Evolutionary conservation across 805 yeast species (phyloP).

Genomic region (Kodamaea kaohsiungensis): DNA sequence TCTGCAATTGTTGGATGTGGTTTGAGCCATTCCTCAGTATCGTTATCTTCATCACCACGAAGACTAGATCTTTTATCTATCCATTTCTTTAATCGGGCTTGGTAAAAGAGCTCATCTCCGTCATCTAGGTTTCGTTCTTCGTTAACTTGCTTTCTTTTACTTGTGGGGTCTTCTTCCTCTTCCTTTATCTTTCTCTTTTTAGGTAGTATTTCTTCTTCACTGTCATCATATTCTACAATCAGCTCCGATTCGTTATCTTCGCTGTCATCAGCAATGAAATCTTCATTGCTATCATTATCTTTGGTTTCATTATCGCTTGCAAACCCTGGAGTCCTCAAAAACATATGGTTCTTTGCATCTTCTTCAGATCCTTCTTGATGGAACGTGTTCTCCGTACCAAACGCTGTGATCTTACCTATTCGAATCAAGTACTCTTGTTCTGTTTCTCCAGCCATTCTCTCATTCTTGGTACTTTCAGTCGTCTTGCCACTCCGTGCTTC

Average conservation of each 20-base stretch:
- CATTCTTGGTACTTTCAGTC: conserved; percentile 18
- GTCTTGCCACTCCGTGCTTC: conserved; percentile 11
- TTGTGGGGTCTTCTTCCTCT: not conserved
- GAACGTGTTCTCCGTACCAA: conserved; percentile 70
- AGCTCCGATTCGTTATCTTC: conserved; percentile 13
- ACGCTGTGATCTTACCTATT: conserved; percentile 92
- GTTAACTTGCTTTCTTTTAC: not conserved
- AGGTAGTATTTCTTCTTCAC: conserved; percentile 9
- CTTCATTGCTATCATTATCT: conserved; percentile 18
- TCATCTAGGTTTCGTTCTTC: conserved; percentile 55
- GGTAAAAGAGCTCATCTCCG: conserved; percentile 72
- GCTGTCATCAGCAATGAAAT: conserved; percentile 15
- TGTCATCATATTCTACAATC: conserved; percentile 19
- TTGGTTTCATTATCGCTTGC: conserved; percentile 14
- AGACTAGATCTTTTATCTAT: conserved; percentile 46
- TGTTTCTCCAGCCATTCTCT: conserved; percentile 66
- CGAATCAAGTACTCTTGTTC: conserved; percentile 79
- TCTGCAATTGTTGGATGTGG: conserved; percentile 81
- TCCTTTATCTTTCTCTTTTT: not conserved
- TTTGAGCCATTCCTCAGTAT: conserved; percentile 57
- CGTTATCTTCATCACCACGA: conserved; percentile 30
- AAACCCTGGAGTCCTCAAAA: conserved; percentile 54
- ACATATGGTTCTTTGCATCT: conserved; percentile 38
- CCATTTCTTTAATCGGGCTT: conserved; percentile 65
- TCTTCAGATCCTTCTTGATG: conserved; percentile 29